A percentile compares a stretch with the other conserved stretches of the same genome.
phyloP scores from a whole-genome alignment of 805 yeast genomes.

The Ogataea corticis region DNA sequence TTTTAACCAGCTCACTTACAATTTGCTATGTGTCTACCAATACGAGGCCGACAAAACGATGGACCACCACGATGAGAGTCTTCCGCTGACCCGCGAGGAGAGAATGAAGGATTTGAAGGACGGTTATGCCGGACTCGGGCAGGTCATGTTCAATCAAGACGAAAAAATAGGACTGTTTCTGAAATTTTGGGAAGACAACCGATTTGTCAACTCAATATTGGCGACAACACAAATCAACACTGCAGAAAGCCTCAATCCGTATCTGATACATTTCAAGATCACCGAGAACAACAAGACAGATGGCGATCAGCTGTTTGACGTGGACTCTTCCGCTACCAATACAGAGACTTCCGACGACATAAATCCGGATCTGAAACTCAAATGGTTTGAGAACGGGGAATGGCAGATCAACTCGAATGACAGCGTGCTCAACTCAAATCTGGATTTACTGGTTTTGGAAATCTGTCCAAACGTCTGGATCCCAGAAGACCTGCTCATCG shows the following conservation, averaged over 20 bases:
- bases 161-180: conserved; percentile 35
- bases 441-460: conserved; percentile 30
- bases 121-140: conserved; percentile 30
- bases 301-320: conserved; percentile 10
- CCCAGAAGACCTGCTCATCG: conserved; percentile 31
- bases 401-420: conserved; percentile 27
- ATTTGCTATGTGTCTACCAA: conserved; percentile 19
- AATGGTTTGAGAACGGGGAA: conserved; percentile 30
- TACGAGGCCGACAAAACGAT: conserved; percentile 12
- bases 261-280: conserved; percentile 35
- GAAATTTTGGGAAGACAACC: conserved; percentile 35
- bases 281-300: conserved; percentile 23
- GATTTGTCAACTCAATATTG: conserved; percentile 25
- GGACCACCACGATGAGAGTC: not conserved
- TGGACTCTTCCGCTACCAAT: not conserved
- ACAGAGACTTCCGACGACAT: not conserved
- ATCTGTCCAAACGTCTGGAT: conserved; percentile 36
- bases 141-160: conserved; percentile 27
- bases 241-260: conserved; percentile 21
- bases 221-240: conserved; percentile 19
- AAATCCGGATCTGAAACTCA: conserved; percentile 13
- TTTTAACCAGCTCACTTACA: conserved; percentile 30
- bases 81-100: conserved; percentile 9
- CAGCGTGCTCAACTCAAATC: conserved; percentile 16
- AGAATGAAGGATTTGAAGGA: conserved; percentile 15